A percentile compares a stretch with the other conserved stretches of the same genome.
Conservation (phyloP, 2,329 filamentous ascomycete species). For the Botrytis porri region DNA sequence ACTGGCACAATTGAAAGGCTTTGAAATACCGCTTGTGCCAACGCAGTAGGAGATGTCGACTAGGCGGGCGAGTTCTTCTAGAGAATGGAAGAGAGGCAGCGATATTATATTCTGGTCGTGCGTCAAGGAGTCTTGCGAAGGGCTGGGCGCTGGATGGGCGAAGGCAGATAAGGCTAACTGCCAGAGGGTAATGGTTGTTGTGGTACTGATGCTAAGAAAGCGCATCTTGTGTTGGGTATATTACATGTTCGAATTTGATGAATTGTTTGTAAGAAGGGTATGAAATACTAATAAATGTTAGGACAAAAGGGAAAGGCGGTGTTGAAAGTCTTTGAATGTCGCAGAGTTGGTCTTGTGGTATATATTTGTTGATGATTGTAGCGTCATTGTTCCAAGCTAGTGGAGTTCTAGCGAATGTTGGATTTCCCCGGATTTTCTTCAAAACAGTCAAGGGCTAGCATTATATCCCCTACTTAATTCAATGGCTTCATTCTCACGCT, state of each 20-base stretch:
- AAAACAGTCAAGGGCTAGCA: neutral
- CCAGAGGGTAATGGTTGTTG: constrained; percentile 17
- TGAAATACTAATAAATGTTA: neutral
- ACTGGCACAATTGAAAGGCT: constrained; percentile 81
- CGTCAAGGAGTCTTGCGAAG: constrained; percentile 30
- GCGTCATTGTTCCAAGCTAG: neutral
- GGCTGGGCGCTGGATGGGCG: neutral
- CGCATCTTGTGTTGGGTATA: constrained; percentile 29
- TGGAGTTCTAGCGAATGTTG: constrained; percentile 1
- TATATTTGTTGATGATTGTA: neutral
- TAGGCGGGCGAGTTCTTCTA: constrained; percentile 85
- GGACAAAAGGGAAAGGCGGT: neutral
- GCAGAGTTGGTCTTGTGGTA: constrained; percentile 1
- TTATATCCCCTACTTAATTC: neutral
- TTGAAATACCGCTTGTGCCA: constrained; percentile 71
- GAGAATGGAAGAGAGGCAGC: constrained; percentile 65
- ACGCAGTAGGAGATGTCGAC: constrained; percentile 96
- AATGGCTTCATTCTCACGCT: neutral
- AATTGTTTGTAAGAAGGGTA: neutral
- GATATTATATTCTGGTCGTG: constrained; percentile 46
- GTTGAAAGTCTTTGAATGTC: neutral
- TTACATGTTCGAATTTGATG: constrained; percentile 27
- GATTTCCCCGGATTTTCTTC: neutral
- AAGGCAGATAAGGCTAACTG: neutral
- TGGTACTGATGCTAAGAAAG: constrained; percentile 25